phyloP scores from a whole-genome alignment of 176 grass and related monocot genomes.

The Hyparrhenia diplandra region DNA sequence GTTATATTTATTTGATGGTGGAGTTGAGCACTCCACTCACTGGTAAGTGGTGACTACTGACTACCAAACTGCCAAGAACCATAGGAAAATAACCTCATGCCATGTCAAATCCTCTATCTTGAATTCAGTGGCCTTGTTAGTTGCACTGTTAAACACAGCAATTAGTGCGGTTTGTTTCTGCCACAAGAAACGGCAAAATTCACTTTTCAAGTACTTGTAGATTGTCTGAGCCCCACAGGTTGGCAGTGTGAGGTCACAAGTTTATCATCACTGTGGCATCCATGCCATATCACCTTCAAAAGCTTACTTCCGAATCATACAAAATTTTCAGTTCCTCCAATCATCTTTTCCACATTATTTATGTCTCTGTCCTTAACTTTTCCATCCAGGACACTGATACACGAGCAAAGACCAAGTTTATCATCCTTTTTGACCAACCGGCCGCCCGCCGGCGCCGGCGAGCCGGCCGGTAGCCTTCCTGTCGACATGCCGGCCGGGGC shows the following conservation, averaged over 20 bases:
- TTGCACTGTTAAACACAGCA: neutral
- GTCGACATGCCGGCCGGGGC: no score
- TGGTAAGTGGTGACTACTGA: neutral
- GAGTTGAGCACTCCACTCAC: constrained; percentile 7
- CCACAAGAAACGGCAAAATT: constrained; percentile 5
- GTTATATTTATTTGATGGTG: constrained; percentile 25
- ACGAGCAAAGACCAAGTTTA: constrained; percentile 26
- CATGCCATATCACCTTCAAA: constrained; percentile 38
- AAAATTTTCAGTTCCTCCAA: constrained; percentile 1
- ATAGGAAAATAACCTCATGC: constrained; percentile 8
- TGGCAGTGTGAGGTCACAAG: constrained; percentile 16
- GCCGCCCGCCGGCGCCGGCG: neutral
- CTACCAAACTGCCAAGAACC: constrained; percentile 8
- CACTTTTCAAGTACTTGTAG: constrained; percentile 16
- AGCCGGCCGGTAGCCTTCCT: no score
- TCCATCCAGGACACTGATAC: no score
- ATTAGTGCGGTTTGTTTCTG: constrained; percentile 9
- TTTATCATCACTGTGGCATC: neutral
- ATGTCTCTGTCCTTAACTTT: neutral
- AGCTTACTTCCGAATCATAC: constrained; percentile 16
- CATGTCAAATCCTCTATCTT: neutral
- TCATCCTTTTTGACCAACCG: constrained; percentile 8
- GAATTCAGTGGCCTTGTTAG: neutral
- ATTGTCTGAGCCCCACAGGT: constrained; percentile 20
- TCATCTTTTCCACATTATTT: constrained; percentile 20